Conservation (phyloP, 192 early-diverging fungal species). For the Coemansia sp. region DNA sequence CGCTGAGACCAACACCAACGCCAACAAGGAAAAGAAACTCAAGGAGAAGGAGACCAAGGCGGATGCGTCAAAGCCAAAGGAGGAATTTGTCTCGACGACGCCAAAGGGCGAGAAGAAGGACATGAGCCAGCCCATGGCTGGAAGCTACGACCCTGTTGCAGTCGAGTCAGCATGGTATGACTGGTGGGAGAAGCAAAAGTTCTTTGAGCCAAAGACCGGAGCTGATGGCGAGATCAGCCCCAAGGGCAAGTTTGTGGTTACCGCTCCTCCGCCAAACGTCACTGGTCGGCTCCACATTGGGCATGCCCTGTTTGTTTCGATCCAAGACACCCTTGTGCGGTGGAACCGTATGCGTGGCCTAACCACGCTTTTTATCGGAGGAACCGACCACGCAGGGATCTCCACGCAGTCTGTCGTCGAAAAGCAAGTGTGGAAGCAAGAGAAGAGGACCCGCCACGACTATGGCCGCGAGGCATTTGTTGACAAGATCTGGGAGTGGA, state of each 20-base stretch:
- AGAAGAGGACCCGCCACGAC: slow-evolving; percentile 82
- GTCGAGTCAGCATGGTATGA: slow-evolving; percentile 96
- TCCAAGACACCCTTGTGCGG: slow-evolving; percentile 90
- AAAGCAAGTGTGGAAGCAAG: slow-evolving; percentile 87
- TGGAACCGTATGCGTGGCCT: slow-evolving; percentile 99
- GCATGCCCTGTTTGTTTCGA: slow-evolving; percentile 89
- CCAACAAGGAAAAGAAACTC: slow-evolving; percentile 14
- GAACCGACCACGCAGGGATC: slow-evolving; percentile 96
- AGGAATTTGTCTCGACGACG: slow-evolving; percentile 77
- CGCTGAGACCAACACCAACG: not conserved
- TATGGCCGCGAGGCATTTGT: slow-evolving; percentile 89
- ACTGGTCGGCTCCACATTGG: slow-evolving; percentile 96
- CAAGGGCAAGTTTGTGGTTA: slow-evolving; percentile 85
- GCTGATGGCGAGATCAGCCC: slow-evolving; percentile 62
- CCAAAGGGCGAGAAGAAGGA: slow-evolving; percentile 88
- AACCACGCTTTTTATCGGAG: slow-evolving; percentile 91
- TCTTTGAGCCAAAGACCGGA: slow-evolving; percentile 74
- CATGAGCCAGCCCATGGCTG: slow-evolving; percentile 68
- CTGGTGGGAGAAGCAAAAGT: slow-evolving; percentile 95
- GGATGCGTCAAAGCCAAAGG: slow-evolving; percentile 45
- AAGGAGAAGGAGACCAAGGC: slow-evolving; percentile 64
- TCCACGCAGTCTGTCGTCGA: slow-evolving; percentile 97
- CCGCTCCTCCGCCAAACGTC: slow-evolving; percentile 98
- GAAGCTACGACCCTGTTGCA: slow-evolving; percentile 79
- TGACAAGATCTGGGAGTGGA: slow-evolving; percentile 93